Conservation (phyloP, 345 rosid species). For the Punica granatum region DNA sequence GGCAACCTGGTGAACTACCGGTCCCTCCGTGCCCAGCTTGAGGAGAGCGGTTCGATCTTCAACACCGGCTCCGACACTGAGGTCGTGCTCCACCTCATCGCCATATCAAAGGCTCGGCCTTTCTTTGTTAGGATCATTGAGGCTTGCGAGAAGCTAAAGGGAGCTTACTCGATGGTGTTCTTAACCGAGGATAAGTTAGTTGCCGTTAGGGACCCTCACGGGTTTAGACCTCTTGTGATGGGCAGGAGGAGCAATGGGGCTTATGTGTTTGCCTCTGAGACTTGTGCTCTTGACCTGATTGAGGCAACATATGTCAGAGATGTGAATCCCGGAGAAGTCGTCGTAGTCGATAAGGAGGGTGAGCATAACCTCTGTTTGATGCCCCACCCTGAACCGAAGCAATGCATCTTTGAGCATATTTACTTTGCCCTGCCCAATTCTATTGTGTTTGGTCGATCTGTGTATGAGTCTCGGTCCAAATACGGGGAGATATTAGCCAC, state of each 20-base stretch:
- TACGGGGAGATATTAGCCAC: constrained; percentile 84
- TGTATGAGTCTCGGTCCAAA: constrained; percentile 59
- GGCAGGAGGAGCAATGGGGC: constrained; percentile 95
- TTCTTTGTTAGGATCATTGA: constrained; percentile 86
- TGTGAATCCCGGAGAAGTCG: constrained; percentile 86
- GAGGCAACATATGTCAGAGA: constrained; percentile 93
- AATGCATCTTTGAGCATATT: constrained; percentile 91
- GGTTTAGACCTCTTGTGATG: constrained; percentile 93
- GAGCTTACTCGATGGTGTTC: constrained; percentile 97
- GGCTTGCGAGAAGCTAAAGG: constrained; percentile 79
- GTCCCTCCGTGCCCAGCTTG: constrained; percentile 56
- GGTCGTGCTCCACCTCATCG: constrained; percentile 94
- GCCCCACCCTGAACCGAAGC: constrained; percentile 63
- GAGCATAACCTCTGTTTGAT: constrained; percentile 71
- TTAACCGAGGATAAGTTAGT: constrained; percentile 88
- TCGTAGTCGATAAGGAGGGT: constrained; percentile 84
- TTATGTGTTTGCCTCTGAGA: constrained; percentile 86
- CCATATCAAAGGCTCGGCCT: constrained; percentile 81
- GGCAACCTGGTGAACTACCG: constrained; percentile 85
- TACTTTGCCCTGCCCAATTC: constrained; percentile 87
- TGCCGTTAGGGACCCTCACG: constrained; percentile 83
- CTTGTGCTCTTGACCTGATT: constrained; percentile 95
- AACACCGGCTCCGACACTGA: constrained; percentile 95
- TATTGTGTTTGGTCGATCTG: constrained; percentile 77
- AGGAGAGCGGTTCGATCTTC: constrained; percentile 85